These are phyloP conservation scores for Trifolium repens DNA, from an alignment of 306 rosid genomes.

Conservation along the genomic window DNA sequence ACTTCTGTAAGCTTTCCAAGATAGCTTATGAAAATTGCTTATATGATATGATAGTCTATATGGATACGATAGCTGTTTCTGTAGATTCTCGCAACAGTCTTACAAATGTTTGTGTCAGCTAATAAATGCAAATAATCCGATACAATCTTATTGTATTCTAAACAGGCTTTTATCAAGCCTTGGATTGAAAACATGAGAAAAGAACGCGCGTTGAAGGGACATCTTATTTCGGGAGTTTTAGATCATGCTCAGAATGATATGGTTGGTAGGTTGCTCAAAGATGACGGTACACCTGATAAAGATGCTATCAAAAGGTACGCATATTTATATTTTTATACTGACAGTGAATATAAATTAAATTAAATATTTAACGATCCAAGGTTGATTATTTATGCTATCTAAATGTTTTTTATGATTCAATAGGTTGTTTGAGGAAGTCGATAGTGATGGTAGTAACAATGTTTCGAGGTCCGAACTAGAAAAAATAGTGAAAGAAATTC, in stretches of 20 bases:
- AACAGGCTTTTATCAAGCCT: constrained; percentile 54
- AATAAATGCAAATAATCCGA: neutral
- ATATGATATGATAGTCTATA: too few species aligned
- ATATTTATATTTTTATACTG: constrained; percentile 3
- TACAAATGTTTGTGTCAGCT: neutral
- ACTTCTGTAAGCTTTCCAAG: too few species aligned
- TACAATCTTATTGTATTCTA: neutral
- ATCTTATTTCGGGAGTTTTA: constrained; percentile 49
- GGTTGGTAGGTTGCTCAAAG: constrained; percentile 40
- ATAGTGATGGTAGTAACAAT: constrained; percentile 33
- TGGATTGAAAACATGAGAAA: constrained; percentile 57
- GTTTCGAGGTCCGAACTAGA: constrained; percentile 46
- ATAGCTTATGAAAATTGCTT: too few species aligned
- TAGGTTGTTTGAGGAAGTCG: constrained; percentile 52
- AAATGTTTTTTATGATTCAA: neutral
- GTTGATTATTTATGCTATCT: neutral
- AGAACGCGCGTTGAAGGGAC: constrained; percentile 51
- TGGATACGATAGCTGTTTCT: neutral
- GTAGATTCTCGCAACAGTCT: neutral
- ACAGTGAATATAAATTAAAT: neutral
- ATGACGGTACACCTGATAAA: constrained; percentile 51
- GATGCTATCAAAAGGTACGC: constrained; percentile 45
- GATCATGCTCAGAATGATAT: constrained; percentile 48
- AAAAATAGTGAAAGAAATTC: constrained; percentile 41
- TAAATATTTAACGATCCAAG: neutral